Evolutionary conservation across 257 asterid genomes (phyloP).

Genomic region (Jacaranda mimosifolia): DNA sequence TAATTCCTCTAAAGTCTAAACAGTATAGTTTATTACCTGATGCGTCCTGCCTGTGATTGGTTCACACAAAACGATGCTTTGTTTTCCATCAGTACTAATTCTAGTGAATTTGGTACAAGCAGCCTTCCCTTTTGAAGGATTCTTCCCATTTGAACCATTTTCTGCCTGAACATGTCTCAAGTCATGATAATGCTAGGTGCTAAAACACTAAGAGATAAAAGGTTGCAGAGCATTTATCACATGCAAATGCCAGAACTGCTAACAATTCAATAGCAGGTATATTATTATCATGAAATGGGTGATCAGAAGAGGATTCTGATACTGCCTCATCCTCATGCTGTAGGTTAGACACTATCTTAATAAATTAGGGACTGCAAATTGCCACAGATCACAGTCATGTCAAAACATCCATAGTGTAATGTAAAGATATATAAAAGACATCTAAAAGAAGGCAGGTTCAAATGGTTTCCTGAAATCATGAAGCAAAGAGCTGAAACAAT

Average conservation of each 20-base stretch:
- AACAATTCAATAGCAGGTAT: constrained; percentile 20
- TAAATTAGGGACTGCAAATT: constrained; percentile 5
- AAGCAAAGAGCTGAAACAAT: background rate
- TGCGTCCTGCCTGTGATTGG: constrained; percentile 97
- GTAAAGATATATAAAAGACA: constrained; percentile 1
- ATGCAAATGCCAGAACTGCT: constrained; percentile 10
- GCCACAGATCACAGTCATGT: background rate
- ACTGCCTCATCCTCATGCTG: constrained; percentile 9
- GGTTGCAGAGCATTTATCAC: constrained; percentile 6
- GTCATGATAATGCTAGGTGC: constrained; percentile 31
- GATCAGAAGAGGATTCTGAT: background rate
- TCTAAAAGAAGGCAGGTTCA: background rate
- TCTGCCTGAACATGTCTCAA: constrained; percentile 54
- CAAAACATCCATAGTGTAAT: background rate
- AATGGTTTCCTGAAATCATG: background rate
- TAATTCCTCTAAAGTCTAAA: background rate
- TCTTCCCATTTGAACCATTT: constrained; percentile 43
- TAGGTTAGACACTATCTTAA: background rate
- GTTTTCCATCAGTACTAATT: constrained; percentile 80
- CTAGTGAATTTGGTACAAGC: constrained; percentile 94
- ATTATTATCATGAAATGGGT: background rate
- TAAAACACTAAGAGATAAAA: constrained; percentile 21
- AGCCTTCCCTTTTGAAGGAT: constrained; percentile 67
- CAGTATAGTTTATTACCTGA: constrained; percentile 61
- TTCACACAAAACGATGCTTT: constrained; percentile 84